Evolutionary conservation across 179 eudicot genomes (phyloP).

Genomic region (Monotropa hypopitys): DNA sequence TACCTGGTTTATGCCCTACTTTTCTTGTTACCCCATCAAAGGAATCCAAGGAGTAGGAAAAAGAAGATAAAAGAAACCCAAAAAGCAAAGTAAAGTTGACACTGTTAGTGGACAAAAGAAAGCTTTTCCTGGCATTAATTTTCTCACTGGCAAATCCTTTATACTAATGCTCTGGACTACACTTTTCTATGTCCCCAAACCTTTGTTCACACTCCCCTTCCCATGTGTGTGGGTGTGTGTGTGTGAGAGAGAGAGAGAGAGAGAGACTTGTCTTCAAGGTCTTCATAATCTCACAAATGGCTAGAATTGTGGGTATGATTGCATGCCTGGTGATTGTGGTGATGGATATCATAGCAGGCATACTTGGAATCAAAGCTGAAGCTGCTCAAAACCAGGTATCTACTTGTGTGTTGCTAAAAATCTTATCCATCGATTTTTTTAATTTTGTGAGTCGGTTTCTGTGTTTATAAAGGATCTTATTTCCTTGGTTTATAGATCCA

Average conservation of each 20-base stretch:
- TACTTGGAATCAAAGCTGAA: constrained; percentile 63
- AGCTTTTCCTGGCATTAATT: constrained; percentile 10
- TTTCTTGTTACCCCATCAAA: constrained; percentile 9
- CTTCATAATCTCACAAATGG: constrained; percentile 18
- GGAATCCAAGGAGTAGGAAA: constrained; percentile 9
- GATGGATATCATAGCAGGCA: constrained; percentile 56
- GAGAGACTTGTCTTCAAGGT: background rate
- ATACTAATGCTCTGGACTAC: background rate
- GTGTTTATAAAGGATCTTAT: too few species aligned
- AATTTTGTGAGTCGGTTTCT: background rate
- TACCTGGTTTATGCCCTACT: constrained; percentile 22
- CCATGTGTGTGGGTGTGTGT: background rate
- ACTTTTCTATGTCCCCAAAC: background rate
- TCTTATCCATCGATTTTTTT: background rate
- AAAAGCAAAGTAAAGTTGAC: constrained; percentile 18
- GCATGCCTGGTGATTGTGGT: constrained; percentile 42
- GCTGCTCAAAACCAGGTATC: constrained; percentile 52
- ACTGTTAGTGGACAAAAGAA: constrained; percentile 12
- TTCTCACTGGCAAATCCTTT: background rate
- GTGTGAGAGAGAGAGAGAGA: background rate
- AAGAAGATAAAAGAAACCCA: background rate
- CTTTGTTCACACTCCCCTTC: constrained; percentile 4
- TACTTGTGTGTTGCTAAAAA: background rate
- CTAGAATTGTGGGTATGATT: constrained; percentile 32
- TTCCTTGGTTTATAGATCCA: too few species aligned